Evolutionary conservation across 768 basidiomycete species (phyloP), one percentile per base, ranked within the genome.

Genomic region (Podaxis sp.): DNA sequence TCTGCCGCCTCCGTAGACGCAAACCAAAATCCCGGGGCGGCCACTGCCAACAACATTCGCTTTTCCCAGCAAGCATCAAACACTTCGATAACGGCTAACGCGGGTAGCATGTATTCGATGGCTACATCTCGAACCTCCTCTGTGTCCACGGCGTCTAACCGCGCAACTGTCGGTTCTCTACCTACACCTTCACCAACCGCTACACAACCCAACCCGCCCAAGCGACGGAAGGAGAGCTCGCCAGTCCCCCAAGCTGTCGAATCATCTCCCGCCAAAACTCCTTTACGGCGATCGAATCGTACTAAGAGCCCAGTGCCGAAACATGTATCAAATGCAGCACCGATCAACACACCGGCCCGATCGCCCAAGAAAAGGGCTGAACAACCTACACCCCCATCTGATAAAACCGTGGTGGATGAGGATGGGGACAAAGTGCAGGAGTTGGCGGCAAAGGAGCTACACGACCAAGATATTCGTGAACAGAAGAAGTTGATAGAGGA

Each of bases 401-500:
- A 90, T 36, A 82, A 87, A 68, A 84, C 86, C 0, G 76, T 78
- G 1, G 85, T 88, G 2, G 89, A 90, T 52, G 87, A 88, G 66
- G 87, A 89, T 35, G 77, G 73, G 0, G 85, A 84, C 61, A 72
- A 76, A 0, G 73, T 85, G 23, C 83, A 86, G 44, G 77, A 80
- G 27, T 75, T 88, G 1, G 81, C 85, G 1, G 84, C 81, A 32
- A 79, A 83, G 21, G 83, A 87, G 66, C 79, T 90, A 69, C 82
- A 80, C 5, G 78, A 84, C 40, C 79, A 87, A 66, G 92, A 93
- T 70, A 80, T 95, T 46, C 78, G 77, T 35, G 91, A 93, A 67
- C 90, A 93, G 73, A 84, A 85, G 72, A 85, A 85, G 66, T 71
- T 95, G 68, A 91, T 95, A 53, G 80, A 83, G 42, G 79, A 82